Evolutionary conservation across 106 monocot genomes (phyloP).

Genomic region (Posidonia australis): DNA sequence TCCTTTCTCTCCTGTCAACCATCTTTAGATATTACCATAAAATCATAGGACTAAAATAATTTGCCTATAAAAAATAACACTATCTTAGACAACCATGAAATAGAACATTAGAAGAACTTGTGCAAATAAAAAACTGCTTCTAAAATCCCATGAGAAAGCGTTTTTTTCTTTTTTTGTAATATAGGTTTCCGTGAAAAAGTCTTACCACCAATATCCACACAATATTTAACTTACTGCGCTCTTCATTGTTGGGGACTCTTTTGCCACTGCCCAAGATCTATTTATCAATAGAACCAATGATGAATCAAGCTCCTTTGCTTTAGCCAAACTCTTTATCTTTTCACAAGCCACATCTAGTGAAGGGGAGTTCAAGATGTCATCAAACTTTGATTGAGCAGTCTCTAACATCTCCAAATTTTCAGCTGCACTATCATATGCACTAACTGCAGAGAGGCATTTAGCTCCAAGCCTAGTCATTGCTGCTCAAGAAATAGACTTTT

Average conservation of each 20-base stretch:
- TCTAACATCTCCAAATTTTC: constrained; percentile 54
- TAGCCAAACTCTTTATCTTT: constrained; percentile 72
- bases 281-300: constrained; percentile 83
- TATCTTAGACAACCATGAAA: too few relatives aligned
- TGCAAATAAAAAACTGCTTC: too few relatives aligned
- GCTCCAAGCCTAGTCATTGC: constrained; percentile 75
- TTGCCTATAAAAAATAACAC: too few relatives aligned
- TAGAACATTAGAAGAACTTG: too few relatives aligned
- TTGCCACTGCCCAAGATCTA: constrained; percentile 70
- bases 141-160: too few relatives aligned
- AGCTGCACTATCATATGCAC: constrained; percentile 67
- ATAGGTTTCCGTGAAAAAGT: background rate
- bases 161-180: too few relatives aligned
- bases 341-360: constrained; percentile 70
- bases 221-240: constrained; percentile 40
- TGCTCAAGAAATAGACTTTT: constrained; percentile 16
- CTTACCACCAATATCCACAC: background rate
- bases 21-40: too few relatives aligned
- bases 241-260: constrained; percentile 69
- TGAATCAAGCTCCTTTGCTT: constrained; percentile 90
- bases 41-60: too few relatives aligned
- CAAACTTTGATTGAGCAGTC: constrained; percentile 66
- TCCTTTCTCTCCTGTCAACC: too few relatives aligned
- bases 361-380: constrained; percentile 74
- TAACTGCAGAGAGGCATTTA: constrained; percentile 78